Conservation (phyloP, 2,329 filamentous ascomycete genomes). For the Colletotrichum graminicola region DNA sequence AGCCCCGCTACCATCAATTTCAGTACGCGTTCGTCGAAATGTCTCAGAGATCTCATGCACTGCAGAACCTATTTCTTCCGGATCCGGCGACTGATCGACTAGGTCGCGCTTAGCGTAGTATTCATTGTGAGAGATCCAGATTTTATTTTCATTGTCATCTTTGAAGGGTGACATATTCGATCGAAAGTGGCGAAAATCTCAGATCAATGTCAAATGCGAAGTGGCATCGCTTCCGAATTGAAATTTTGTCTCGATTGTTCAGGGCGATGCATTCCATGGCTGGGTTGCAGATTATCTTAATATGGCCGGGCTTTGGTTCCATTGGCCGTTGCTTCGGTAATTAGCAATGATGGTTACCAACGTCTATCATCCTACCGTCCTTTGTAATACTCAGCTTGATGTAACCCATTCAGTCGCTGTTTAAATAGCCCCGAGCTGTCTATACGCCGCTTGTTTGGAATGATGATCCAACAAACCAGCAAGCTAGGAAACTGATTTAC, state of each 20-base stretch:
- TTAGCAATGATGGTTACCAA: not conserved
- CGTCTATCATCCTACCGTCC: no score
- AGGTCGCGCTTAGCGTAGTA: not conserved
- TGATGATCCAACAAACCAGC: not conserved
- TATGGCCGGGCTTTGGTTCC: not conserved
- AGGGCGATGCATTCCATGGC: not conserved
- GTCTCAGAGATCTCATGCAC: slow-evolving; percentile 3
- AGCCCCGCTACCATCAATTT: not conserved
- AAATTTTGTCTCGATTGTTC: not conserved
- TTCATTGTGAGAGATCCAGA: no score
- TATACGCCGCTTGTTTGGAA: not conserved
- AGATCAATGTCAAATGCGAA: not conserved
- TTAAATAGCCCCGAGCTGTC: not conserved
- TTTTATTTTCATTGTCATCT: not conserved
- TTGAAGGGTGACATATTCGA: not conserved
- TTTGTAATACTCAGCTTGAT: not conserved
- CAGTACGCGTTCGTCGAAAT: slow-evolving; percentile 18
- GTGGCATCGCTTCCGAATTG: not conserved
- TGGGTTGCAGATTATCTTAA: no score
- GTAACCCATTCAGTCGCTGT: not conserved
- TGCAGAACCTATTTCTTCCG: not conserved
- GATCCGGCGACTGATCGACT: slow-evolving; percentile 20
- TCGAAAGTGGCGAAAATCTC: not conserved
- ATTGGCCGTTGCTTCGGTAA: not conserved
- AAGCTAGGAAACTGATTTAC: not conserved